Evolutionary conservation across 805 yeast species (phyloP), one percentile per base, ranked within the genome.

Genomic region (Candida morakotiae): DNA sequence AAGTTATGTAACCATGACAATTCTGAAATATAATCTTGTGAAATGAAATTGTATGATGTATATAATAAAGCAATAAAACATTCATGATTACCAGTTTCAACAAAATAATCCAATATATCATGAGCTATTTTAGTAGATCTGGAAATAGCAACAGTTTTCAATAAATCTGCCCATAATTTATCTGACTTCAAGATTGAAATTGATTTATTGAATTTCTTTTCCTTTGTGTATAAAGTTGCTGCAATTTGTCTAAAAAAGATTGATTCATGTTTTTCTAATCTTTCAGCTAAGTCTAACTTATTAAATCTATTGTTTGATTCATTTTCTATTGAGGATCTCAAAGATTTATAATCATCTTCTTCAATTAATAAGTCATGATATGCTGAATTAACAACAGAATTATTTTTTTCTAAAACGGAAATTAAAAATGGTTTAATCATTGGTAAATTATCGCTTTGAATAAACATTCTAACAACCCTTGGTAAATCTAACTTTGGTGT

Each of bases 221-320:
- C 87, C 67, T 88, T 88, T 61, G 95, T 80, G 75, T 85, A 93
- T 48, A 93, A 74, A 49, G 88, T 78, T 34, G 98, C 98, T 27
- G 97, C 94, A 55, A 93, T 87, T 69, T 87, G 95, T 67, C 97
- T 83, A 75, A 93, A 93, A 71, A 88, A 93, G 39, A 93, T 78
- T 38, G 88, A 68, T 18, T 83, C 85, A 58, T 91, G 97, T 62
- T 83, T 83, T 69, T 93, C 98, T 51, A 93, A 77, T 62, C 96
- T 80, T 53, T 80, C 82, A 36, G 98, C 98, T 48, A 93, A 75
- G 32, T 87, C 97, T 48, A 93, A 71, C 39, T 91, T 85, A 60
- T 93, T 97, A 65, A 83, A 93, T 61, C 93, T 79, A 64, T 89
- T 96, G 60, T 83, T 83, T 20, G 87, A 75, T 46, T 66, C 72